Percentiles rank a stretch among this genome's conserved stretches.
Evolutionary conservation across 257 asterid genomes (phyloP).

Genomic region (Solanum clarkiae): DNA sequence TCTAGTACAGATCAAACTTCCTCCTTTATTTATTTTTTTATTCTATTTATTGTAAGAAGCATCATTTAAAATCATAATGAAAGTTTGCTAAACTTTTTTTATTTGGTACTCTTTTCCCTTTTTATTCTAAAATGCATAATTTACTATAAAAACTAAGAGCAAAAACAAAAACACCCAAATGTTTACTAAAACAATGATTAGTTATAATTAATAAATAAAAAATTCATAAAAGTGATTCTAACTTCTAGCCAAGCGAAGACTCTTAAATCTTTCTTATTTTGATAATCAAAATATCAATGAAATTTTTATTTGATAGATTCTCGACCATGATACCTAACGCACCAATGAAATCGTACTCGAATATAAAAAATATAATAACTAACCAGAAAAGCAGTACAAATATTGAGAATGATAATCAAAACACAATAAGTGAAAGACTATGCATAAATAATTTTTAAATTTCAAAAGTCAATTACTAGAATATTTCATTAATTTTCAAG

Average conservation of each 20-base stretch:
- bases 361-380: too few relatives aligned
- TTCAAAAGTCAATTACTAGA: neutral
- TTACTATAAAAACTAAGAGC: neutral
- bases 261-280: too few relatives aligned
- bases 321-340: too few relatives aligned
- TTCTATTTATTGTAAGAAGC: neutral
- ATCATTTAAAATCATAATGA: neutral
- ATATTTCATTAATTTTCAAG: neutral
- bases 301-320: too few relatives aligned
- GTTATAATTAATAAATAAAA: neutral
- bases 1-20: neutral
- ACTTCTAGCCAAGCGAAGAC: too few relatives aligned
- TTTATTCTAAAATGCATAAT: neutral
- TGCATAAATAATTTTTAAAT: neutral
- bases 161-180: neutral
- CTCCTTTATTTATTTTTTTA: neutral
- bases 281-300: too few relatives aligned
- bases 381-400: too few relatives aligned
- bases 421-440: neutral
- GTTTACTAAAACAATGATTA: neutral
- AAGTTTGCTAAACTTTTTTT: neutral
- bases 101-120: neutral
- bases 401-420: too few relatives aligned
- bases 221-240: neutral
- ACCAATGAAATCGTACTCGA: too few relatives aligned